These are phyloP conservation scores for Cercospora zeina DNA, from an alignment of 2,329 filamentous ascomycete genomes.

Conservation along the genomic window DNA sequence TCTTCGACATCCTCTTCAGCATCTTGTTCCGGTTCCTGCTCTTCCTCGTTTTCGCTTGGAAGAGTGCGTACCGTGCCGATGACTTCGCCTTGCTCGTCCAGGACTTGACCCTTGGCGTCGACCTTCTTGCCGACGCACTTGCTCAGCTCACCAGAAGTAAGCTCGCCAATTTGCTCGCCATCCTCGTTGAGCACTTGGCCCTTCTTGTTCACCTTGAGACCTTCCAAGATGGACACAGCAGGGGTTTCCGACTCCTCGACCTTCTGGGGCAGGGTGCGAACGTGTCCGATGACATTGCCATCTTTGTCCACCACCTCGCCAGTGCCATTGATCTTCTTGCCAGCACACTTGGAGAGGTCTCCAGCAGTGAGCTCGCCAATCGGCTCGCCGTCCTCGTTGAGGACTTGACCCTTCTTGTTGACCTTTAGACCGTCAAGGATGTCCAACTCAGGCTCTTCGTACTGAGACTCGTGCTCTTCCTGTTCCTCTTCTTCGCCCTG, in stretches of 20 bases:
- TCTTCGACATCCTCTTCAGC: conserved; percentile 40
- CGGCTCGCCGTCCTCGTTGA: conserved; percentile 55
- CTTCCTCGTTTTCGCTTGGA: conserved; percentile 41
- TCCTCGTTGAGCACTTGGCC: conserved; percentile 56
- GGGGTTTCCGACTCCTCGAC: conserved; percentile 40
- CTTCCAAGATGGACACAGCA: conserved; percentile 51
- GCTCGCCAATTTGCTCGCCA: conserved; percentile 56
- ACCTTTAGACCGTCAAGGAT: conserved; percentile 57
- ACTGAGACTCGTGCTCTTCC: conserved; percentile 30
- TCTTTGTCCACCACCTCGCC: conserved; percentile 65
- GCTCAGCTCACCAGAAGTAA: conserved; percentile 58
- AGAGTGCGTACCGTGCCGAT: conserved; percentile 59
- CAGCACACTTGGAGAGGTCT: conserved; percentile 61
- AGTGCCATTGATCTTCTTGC: conserved; percentile 65
- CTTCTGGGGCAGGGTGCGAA: conserved; percentile 53
- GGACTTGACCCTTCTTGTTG: conserved; percentile 59
- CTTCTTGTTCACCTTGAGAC: conserved; percentile 61
- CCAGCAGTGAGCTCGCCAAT: conserved; percentile 58
- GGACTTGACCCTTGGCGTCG: conserved; percentile 63
- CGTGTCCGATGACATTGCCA: conserved; percentile 63
- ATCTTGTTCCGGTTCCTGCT: conserved; percentile 39
- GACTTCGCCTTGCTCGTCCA: conserved; percentile 61
- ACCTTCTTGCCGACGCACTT: conserved; percentile 66
- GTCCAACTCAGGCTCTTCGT: conserved; percentile 44
- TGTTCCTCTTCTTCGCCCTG: conserved; percentile 32